Percentiles rank a stretch among this genome's conserved stretches.
Evolutionary conservation across 106 monocot species (phyloP).

Genomic region (Acanthochlamys bracteata): DNA sequence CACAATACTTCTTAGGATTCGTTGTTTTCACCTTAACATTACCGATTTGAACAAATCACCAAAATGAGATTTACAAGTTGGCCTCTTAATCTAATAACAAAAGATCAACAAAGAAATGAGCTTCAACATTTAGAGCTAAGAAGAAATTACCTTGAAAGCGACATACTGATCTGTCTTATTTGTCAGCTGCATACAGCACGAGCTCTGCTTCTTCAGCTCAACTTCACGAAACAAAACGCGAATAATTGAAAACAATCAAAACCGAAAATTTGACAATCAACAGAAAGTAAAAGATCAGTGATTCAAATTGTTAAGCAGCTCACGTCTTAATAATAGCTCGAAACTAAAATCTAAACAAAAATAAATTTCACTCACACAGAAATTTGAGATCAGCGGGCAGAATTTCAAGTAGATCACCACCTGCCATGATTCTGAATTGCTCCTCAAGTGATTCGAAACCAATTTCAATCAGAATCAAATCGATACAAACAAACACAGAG

Average conservation of each 20-base stretch:
- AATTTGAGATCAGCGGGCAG: neutral
- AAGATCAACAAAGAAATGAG: too few species aligned
- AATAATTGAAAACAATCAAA: neutral
- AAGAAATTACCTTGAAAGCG: conserved; percentile 32
- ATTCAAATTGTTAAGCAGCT: too few species aligned
- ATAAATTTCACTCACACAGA: neutral
- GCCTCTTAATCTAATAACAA: too few species aligned
- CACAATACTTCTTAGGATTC: conserved; percentile 86
- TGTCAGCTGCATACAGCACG: conserved; percentile 36
- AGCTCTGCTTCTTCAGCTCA: conserved; percentile 37
- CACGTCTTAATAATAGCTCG: too few species aligned
- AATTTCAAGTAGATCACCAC: neutral
- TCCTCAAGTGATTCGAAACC: neutral
- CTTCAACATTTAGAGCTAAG: too few species aligned
- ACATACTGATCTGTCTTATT: conserved; percentile 48
- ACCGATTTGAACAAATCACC: neutral
- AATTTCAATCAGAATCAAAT: neutral
- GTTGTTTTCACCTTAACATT: conserved; percentile 77
- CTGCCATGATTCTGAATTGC: too few species aligned
- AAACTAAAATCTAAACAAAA: neutral
- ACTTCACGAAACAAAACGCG: neutral
- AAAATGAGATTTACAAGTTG: neutral
- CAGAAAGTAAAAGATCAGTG: neutral
- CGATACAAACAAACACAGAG: neutral
- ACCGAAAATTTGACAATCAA: neutral